Conservation (phyloP, 306 rosid species). For the Dalbergia oliveri region DNA sequence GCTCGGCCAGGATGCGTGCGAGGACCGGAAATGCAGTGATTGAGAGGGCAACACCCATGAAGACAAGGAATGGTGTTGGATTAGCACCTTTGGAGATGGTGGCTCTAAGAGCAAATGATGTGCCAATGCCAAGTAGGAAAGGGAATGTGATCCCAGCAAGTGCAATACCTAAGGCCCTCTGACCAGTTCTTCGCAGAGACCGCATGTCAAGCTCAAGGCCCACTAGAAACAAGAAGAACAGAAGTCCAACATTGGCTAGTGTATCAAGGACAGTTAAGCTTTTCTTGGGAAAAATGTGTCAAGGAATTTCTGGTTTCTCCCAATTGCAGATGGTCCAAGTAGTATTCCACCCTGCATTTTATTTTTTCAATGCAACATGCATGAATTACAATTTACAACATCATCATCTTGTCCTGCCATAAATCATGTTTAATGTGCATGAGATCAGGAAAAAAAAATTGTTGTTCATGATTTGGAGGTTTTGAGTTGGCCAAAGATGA, state of each 20-base stretch:
- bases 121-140: conserved; percentile 68
- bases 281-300: conserved; percentile 56
- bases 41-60: conserved; percentile 83
- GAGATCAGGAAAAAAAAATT: background rate
- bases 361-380: conserved; percentile 4
- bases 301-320: conserved; percentile 54
- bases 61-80: conserved; percentile 61
- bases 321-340: conserved; percentile 77
- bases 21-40: conserved; percentile 83
- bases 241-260: conserved; percentile 69
- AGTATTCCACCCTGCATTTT: conserved; percentile 69
- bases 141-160: conserved; percentile 71
- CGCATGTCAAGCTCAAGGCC: conserved; percentile 76
- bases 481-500: conserved; percentile 5
- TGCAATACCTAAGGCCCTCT: conserved; percentile 61
- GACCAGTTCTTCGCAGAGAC: conserved; percentile 60
- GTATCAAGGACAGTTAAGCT: conserved; percentile 76
- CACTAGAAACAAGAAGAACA: conserved; percentile 73
- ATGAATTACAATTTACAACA: background rate
- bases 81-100: conserved; percentile 57
- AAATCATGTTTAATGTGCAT: too few species aligned
- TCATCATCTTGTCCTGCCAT: too few species aligned
- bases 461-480: background rate
- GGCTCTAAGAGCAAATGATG: conserved; percentile 56
- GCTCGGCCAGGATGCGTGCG: conserved; percentile 82